phyloP scores from a whole-genome alignment of 768 basidiomycete species.

The Mycena venus region DNA sequence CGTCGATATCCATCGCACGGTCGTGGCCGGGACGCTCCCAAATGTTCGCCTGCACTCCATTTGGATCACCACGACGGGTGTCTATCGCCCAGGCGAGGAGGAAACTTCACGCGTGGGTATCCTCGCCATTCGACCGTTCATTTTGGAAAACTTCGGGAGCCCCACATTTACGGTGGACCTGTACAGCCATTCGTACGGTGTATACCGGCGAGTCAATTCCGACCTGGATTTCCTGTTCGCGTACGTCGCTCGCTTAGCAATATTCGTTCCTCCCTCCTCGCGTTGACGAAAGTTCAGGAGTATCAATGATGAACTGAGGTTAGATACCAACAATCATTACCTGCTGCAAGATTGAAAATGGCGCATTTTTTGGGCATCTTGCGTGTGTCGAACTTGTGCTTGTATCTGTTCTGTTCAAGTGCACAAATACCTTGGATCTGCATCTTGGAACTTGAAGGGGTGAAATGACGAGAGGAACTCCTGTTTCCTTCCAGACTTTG shows the following conservation, averaged over 20 bases:
- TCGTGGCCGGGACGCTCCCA: neutral
- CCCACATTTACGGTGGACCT: conserved; percentile 2
- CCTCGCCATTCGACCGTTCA: neutral
- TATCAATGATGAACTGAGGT: conserved; percentile 14
- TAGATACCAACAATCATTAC: neutral
- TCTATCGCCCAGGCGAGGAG: conserved; percentile 2
- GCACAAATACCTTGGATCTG: too few species aligned
- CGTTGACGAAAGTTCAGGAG: neutral
- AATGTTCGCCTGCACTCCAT: neutral
- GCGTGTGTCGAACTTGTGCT: too few species aligned
- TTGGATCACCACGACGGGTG: conserved; percentile 15
- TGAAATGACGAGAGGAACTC: too few species aligned
- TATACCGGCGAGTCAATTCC: neutral
- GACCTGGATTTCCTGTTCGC: conserved; percentile 15
- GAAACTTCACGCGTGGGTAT: neutral
- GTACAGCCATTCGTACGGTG: conserved; percentile 6
- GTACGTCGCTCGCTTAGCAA: neutral
- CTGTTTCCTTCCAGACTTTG: too few species aligned
- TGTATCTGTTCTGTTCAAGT: too few species aligned
- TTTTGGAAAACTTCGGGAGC: neutral
- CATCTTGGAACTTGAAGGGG: too few species aligned
- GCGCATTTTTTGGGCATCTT: too few species aligned
- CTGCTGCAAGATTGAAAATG: neutral
- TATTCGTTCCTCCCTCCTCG: too few species aligned
- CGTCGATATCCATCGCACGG: neutral